Evolutionary conservation across 257 asterid species (phyloP).

Genomic region (Thymus quinquecostatus): DNA sequence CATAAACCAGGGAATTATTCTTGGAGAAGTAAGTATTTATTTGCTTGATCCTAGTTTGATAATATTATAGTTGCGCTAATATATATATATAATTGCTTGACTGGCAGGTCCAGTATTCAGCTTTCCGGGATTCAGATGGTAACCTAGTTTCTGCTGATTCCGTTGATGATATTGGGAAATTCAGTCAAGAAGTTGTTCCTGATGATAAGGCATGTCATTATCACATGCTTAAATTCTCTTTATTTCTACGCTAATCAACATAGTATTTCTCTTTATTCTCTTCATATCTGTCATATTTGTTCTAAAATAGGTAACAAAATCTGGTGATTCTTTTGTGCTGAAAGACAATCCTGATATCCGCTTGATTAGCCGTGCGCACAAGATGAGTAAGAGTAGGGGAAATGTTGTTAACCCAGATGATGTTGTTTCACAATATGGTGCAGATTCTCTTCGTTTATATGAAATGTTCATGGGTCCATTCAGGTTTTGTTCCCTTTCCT

Average conservation of each 20-base stretch:
- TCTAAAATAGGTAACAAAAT: conserved; percentile 65
- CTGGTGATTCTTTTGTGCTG: conserved; percentile 82
- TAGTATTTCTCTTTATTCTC: no score
- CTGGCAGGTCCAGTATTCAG: conserved; percentile 85
- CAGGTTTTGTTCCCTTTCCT: conserved; percentile 52
- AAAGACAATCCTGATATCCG: conserved; percentile 74
- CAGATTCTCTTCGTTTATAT: conserved; percentile 95
- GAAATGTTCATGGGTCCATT: conserved; percentile 99
- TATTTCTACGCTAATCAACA: background rate
- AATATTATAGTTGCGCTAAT: conserved; percentile 26
- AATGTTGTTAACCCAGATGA: conserved; percentile 97
- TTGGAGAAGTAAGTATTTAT: conserved; percentile 80
- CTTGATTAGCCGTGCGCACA: conserved; percentile 81
- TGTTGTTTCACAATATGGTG: conserved; percentile 89
- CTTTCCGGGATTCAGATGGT: conserved; percentile 74
- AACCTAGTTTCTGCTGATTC: conserved; percentile 81
- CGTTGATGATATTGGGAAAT: conserved; percentile 47
- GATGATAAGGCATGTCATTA: conserved; percentile 65
- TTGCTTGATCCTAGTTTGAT: conserved; percentile 29
- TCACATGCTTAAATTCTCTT: background rate
- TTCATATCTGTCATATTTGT: conserved; percentile 12
- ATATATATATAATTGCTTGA: conserved; percentile 39
- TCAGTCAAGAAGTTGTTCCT: conserved; percentile 68
- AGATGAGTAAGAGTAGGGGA: conserved; percentile 99
- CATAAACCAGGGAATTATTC: conserved; percentile 98